Conservation (phyloP, 805 yeast genomes). For the Metschnikowia cerradonensis region DNA sequence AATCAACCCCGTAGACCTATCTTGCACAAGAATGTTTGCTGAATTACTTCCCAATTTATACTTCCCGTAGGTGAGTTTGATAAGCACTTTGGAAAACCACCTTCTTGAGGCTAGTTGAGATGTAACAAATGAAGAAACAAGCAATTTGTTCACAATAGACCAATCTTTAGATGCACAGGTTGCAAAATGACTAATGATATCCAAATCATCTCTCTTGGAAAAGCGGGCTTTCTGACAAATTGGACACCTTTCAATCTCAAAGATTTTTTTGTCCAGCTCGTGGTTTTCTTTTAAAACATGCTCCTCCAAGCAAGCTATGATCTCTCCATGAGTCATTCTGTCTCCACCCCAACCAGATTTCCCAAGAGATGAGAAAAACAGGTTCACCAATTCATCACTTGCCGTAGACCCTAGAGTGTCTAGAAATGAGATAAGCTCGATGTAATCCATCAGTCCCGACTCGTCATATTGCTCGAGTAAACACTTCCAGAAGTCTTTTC, state of each 20-base stretch:
- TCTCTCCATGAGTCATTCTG: slow-evolving; percentile 40
- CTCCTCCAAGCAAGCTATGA: slow-evolving; percentile 45
- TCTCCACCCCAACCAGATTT: slow-evolving; percentile 55
- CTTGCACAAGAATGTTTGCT: slow-evolving; percentile 93
- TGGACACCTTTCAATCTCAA: slow-evolving; percentile 73
- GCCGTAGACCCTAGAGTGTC: slow-evolving; percentile 55
- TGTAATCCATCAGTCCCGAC: slow-evolving; percentile 40
- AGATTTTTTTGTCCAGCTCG: slow-evolving; percentile 36
- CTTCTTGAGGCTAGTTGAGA: slow-evolving; percentile 78
- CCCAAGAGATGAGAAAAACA: slow-evolving; percentile 45
- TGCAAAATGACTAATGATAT: slow-evolving; percentile 82
- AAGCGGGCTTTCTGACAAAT: slow-evolving; percentile 64
- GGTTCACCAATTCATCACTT: slow-evolving; percentile 51
- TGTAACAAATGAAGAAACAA: slow-evolving; percentile 69
- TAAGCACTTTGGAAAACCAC: slow-evolving; percentile 82
- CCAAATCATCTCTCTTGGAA: slow-evolving; percentile 51
- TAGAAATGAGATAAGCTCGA: slow-evolving; percentile 61
- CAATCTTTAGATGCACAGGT: slow-evolving; percentile 78
- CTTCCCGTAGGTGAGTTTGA: slow-evolving; percentile 84
- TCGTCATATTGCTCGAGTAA: slow-evolving; percentile 54
- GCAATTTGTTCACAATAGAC: slow-evolving; percentile 60
- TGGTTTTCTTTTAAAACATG: slow-evolving; percentile 23
- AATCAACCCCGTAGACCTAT: slow-evolving; percentile 82
- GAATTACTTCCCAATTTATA: slow-evolving; percentile 79
- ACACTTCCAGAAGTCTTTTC: slow-evolving; percentile 67